A percentile compares a stretch with the other conserved stretches of the same genome.
Evolutionary conservation across 2,329 filamentous ascomycete species (phyloP).

Genomic region (Aspergillus sp.): DNA sequence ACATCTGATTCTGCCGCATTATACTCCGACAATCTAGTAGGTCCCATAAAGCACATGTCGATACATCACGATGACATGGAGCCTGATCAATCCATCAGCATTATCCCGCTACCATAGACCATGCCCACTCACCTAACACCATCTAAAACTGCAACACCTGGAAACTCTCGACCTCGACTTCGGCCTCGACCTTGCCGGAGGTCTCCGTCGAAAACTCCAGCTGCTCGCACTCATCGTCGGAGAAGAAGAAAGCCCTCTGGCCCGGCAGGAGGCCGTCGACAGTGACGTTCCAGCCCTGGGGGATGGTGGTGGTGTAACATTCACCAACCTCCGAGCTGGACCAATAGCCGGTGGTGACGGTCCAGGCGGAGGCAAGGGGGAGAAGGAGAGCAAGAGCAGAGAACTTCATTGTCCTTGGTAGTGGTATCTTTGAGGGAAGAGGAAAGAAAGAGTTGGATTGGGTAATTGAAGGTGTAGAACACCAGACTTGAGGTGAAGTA

Average conservation of each 20-base stretch:
- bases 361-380: conserved; percentile 1
- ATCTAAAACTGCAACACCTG: conserved; percentile 3
- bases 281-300: background rate
- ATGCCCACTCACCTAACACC: too few species aligned
- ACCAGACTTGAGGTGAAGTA: too few species aligned
- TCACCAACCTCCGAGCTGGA: conserved; percentile 1
- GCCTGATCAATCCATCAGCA: too few species aligned
- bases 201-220: background rate
- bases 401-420: conserved; percentile 1
- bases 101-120: too few species aligned
- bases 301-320: background rate
- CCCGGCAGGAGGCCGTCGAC: background rate
- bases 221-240: conserved; percentile 3
- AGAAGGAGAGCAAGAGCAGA: conserved; percentile 1
- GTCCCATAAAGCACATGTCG: too few species aligned
- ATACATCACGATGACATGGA: too few species aligned
- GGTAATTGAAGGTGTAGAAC: too few species aligned
- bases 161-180: conserved; percentile 1
- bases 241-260: conserved; percentile 5
- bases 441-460: too few species aligned
- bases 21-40: too few species aligned
- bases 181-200: background rate
- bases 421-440: too few species aligned
- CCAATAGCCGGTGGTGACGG: conserved; percentile 5
- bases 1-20: too few species aligned